These are phyloP conservation scores for Rhodomyrtus psidioides DNA, from an alignment of 441 rosid genomes.

Conservation along the genomic window DNA sequence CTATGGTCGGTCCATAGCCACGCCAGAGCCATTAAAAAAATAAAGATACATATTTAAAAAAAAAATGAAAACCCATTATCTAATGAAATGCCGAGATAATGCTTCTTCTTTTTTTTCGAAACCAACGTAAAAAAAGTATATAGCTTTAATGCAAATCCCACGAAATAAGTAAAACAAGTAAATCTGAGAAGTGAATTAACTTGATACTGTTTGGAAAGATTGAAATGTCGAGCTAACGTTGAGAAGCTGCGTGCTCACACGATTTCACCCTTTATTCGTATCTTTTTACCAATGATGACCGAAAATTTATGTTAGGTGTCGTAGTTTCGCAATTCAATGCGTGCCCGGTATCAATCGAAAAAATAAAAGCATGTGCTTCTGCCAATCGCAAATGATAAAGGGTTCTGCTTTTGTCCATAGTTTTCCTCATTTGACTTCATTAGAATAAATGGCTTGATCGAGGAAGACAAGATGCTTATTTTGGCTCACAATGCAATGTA, in stretches of 20 bases:
- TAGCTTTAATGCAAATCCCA: too few species aligned
- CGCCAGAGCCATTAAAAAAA: not conserved
- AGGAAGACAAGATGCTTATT: not conserved
- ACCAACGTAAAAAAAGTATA: too few species aligned
- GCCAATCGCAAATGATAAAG: not conserved
- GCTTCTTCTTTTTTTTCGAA: too few species aligned
- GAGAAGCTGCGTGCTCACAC: too few species aligned
- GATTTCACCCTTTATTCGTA: not conserved
- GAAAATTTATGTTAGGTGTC: not conserved
- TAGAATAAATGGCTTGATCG: not conserved
- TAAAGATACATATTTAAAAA: not conserved
- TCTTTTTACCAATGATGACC: accelerated
- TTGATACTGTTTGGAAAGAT: too few species aligned
- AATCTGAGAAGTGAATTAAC: too few species aligned
- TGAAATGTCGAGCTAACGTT: too few species aligned
- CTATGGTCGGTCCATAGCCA: not conserved
- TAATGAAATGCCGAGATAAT: not conserved
- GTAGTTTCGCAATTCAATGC: not conserved
- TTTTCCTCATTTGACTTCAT: not conserved
- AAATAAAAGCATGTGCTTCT: not conserved
- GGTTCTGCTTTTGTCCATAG: too few species aligned
- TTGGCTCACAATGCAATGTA: not conserved
- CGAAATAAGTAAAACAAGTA: too few species aligned
- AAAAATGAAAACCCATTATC: not conserved
- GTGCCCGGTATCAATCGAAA: not conserved